Evolutionary conservation across 2,329 filamentous ascomycete species (phyloP), one percentile per base, ranked within the genome.

Genomic region (Xylariomycetidae sp.): DNA sequence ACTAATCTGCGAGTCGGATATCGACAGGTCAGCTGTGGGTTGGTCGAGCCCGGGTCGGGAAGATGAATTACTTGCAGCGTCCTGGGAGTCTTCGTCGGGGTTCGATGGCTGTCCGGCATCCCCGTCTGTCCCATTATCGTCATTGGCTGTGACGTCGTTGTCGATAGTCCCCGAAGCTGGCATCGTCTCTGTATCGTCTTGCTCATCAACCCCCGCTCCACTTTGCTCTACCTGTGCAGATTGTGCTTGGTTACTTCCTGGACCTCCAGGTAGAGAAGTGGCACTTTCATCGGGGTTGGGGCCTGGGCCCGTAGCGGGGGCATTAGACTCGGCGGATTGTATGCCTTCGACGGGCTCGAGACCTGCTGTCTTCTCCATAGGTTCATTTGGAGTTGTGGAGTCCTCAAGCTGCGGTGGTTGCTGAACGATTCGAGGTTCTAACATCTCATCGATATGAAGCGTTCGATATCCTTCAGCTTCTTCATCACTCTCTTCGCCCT

Each of bases 351-450:
- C n/a, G n/a, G n/a, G n/a, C n/a, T n/a, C n/a, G n/a, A n/a, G n/a
- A n/a, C n/a, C n/a, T n/a, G n/a, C n/a, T n/a, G n/a, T n/a, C n/a
- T n/a, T n/a, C n/a, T n/a, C n/a, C n/a, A n/a, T n/a, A n/a, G n/a
- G n/a, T n/a, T n/a, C n/a, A n/a, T n/a, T n/a, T n/a, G n/a, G n/a
- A n/a, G n/a, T n/a, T n/a, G n/a, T n/a, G n/a, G n/a, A n/a, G n/a
- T n/a, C 29, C 2, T 40, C 40, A 6, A 18, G 15, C 13, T 47
- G 38, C 4, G 55, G 20, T n/a, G 57, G 59, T 39, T 63, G 57
- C 35, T 67, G 71, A 12, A 87, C 55, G 39, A 90, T 62, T 46
- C 79, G 81, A 1, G 82, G 73, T 24, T 87, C 79, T 23, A 77
- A 70, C 52, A 92, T 65, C 15, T 85, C 79, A 3, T 55, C 53